phyloP scores from a whole-genome alignment of 1,284 basidiomycete species.

The Marasmius fiardii region DNA sequence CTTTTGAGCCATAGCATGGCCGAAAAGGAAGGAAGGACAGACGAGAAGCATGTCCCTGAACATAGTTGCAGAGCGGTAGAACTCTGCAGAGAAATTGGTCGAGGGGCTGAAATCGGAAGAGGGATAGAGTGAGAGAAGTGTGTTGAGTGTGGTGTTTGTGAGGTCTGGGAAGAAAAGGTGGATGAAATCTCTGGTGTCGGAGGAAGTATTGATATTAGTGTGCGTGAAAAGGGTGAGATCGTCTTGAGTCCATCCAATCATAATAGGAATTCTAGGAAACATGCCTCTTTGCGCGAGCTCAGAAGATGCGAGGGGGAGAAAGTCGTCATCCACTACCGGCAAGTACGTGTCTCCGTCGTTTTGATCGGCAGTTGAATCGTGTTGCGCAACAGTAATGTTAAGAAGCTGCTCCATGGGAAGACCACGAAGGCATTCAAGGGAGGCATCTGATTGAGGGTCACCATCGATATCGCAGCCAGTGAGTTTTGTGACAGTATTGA shows the following conservation, averaged over 20 bases:
- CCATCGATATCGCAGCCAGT: background rate
- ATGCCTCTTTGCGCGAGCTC: background rate
- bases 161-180: background rate
- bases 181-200: background rate
- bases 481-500: background rate
- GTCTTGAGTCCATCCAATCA: conserved; percentile 7
- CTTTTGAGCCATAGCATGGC: background rate
- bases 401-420: background rate
- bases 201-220: background rate
- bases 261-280: background rate
- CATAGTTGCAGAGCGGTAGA: conserved; percentile 3
- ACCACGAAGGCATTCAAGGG: background rate
- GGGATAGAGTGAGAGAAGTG: conserved; percentile 1
- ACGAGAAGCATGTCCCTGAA: background rate
- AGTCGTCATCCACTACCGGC: background rate
- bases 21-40: conserved; percentile 4
- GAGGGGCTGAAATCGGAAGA: background rate
- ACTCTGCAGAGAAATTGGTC: background rate
- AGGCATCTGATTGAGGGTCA: background rate
- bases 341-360: conserved; percentile 1
- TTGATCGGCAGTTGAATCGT: background rate
- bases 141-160: background rate
- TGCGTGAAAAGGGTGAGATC: background rate
- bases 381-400: background rate
- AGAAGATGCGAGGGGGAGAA: background rate